Evolutionary conservation across 257 asterid species (phyloP).

Genomic region (Prunella vulgaris): DNA sequence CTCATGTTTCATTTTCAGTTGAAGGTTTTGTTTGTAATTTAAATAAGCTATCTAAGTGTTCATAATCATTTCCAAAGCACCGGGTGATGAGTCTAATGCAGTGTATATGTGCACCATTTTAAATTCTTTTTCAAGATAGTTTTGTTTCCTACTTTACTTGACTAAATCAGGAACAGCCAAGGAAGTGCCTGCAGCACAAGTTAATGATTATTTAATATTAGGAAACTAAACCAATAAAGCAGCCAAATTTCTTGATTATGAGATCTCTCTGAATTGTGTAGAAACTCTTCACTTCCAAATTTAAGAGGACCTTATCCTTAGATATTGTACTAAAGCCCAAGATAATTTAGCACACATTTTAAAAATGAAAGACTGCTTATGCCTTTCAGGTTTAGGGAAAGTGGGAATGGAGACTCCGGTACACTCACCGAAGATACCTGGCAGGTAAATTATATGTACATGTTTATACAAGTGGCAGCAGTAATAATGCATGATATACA

Average conservation of each 20-base stretch:
- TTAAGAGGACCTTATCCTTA: background rate
- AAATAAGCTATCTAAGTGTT: slow-evolving; percentile 8
- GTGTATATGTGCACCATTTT: background rate
- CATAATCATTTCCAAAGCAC: slow-evolving; percentile 1
- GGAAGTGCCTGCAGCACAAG: background rate
- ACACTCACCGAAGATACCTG: slow-evolving; percentile 61
- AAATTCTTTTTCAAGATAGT: background rate
- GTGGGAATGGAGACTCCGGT: slow-evolving; percentile 65
- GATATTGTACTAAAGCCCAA: slow-evolving; percentile 1
- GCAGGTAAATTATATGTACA: slow-evolving; percentile 41
- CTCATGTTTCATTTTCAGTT: slow-evolving; percentile 80
- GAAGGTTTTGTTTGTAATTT: slow-evolving; percentile 51
- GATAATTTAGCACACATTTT: slow-evolving; percentile 16
- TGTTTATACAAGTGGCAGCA: slow-evolving; percentile 2
- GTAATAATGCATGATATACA: slow-evolving; percentile 2
- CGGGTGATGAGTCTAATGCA: background rate
- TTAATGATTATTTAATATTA: slow-evolving; percentile 2
- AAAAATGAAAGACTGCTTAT: slow-evolving; percentile 19
- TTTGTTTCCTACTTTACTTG: slow-evolving; percentile 5
- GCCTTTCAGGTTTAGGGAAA: slow-evolving; percentile 67
- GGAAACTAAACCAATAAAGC: too few relatives aligned
- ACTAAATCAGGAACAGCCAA: background rate
- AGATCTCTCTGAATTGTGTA: slow-evolving; percentile 9
- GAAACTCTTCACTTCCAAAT: slow-evolving; percentile 10
- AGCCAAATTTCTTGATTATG: background rate